Conservation (phyloP, 1,284 basidiomycete genomes). For the Abortiporus biennis region DNA sequence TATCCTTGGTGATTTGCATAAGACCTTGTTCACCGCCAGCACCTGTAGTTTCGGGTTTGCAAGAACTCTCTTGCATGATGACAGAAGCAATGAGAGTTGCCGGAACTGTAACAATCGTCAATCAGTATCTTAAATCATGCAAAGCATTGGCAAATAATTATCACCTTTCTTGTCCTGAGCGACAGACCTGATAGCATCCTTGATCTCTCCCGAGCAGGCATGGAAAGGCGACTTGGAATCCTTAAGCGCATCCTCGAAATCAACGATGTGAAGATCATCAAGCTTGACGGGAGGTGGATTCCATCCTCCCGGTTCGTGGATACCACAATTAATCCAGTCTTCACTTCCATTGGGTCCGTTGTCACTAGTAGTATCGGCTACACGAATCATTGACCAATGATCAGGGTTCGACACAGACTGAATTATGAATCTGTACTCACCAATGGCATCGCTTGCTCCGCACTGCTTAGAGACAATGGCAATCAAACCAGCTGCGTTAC, state of each 20-base stretch:
- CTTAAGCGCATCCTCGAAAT: constrained; percentile 47
- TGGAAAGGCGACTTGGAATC: constrained; percentile 51
- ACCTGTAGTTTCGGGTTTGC: constrained; percentile 65
- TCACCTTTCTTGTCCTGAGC: too few species aligned
- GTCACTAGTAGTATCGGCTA: constrained; percentile 42
- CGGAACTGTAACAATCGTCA: constrained; percentile 34
- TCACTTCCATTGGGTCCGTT: constrained; percentile 71
- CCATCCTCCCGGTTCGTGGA: constrained; percentile 57
- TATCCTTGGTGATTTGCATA: constrained; percentile 82
- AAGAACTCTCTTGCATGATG: constrained; percentile 78
- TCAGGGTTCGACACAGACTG: neutral
- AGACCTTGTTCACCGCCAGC: constrained; percentile 78
- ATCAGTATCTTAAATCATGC: neutral
- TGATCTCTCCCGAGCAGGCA: constrained; percentile 51
- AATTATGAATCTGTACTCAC: constrained; percentile 14
- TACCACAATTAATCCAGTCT: constrained; percentile 77
- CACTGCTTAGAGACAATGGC: constrained; percentile 16
- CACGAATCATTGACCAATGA: neutral
- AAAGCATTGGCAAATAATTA: too few species aligned
- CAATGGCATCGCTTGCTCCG: constrained; percentile 21
- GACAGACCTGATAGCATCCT: too few species aligned
- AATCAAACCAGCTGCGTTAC: constrained; percentile 16
- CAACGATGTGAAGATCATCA: constrained; percentile 44
- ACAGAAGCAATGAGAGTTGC: constrained; percentile 79
- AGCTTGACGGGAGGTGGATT: constrained; percentile 52